Evolutionary conservation across 106 monocot species (phyloP).

Genomic region (Phalaenopsis equestris): DNA sequence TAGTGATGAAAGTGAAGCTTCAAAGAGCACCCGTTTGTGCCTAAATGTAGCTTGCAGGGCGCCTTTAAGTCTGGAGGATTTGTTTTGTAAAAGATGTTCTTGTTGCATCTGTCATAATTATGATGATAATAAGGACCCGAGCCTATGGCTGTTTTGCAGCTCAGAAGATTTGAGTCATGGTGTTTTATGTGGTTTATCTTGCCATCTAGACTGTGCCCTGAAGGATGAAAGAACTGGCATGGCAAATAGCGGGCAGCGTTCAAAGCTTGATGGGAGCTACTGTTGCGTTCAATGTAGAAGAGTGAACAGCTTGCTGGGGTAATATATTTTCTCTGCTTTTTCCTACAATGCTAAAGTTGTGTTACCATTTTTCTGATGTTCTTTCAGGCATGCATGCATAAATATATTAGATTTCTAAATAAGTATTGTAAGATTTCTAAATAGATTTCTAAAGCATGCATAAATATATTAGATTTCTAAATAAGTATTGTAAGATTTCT

Average conservation of each 20-base stretch:
- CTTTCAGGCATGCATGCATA: not conserved
- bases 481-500: not conserved
- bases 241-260: slow-evolving; percentile 8
- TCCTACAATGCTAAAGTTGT: not conserved
- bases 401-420: not conserved
- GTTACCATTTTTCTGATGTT: not conserved
- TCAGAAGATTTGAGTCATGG: slow-evolving; percentile 24
- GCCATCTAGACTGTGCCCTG: slow-evolving; percentile 54
- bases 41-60: slow-evolving; percentile 58
- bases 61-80: slow-evolving; percentile 20
- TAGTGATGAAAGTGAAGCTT: slow-evolving; percentile 13
- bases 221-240: slow-evolving; percentile 46
- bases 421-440: not conserved
- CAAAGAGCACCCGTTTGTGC: slow-evolving; percentile 19
- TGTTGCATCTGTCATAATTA: slow-evolving; percentile 66
- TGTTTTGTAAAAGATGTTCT: slow-evolving; percentile 59
- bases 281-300: slow-evolving; percentile 45
- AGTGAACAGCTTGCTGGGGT: slow-evolving; percentile 54
- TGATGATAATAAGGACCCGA: slow-evolving; percentile 81
- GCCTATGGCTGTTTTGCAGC: slow-evolving; percentile 66
- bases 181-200: slow-evolving; percentile 44
- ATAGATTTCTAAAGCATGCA: too few species aligned
- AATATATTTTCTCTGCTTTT: slow-evolving; percentile 10
- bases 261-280: slow-evolving; percentile 42
- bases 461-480: not conserved